These are phyloP conservation scores for Salix viminalis DNA, from an alignment of 345 rosid species.

Conservation along the genomic window DNA sequence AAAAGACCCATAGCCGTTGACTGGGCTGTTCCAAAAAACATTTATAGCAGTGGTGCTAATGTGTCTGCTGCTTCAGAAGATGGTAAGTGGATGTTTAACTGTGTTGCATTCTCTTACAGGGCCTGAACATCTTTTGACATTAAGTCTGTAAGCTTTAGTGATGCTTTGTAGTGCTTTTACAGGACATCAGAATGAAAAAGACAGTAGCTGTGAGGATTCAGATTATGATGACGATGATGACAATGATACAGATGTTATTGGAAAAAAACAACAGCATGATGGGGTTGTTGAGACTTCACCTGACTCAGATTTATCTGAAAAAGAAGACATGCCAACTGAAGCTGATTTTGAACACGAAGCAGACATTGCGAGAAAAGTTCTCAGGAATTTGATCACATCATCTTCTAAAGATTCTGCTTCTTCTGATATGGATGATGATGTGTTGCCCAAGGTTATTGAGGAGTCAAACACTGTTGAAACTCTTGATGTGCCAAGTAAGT, in stretches of 20 bases:
- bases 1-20: conserved; percentile 89
- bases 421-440: conserved; percentile 34
- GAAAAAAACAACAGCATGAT: conserved; percentile 17
- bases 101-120: background rate
- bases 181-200: conserved; percentile 46
- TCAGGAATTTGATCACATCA: conserved; percentile 49
- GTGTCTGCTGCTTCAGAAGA: conserved; percentile 43
- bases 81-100: conserved; percentile 41
- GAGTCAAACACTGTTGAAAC: conserved; percentile 26
- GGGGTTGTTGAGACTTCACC: conserved; percentile 22
- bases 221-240: conserved; percentile 42
- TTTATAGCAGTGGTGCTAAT: conserved; percentile 48
- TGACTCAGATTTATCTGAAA: conserved; percentile 29
- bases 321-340: conserved; percentile 29
- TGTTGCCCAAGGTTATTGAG: conserved; percentile 19
- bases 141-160: conserved; percentile 5
- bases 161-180: conserved; percentile 17
- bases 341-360: conserved; percentile 75
- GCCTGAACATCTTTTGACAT: background rate
- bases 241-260: background rate
- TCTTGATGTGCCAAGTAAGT: conserved; percentile 24
- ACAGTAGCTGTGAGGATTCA: conserved; percentile 52
- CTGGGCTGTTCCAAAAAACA: conserved; percentile 92
- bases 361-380: conserved; percentile 69
- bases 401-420: conserved; percentile 38